Evolutionary conservation across 805 yeast species (phyloP).

Genomic region (Yueomyces sinensis): DNA sequence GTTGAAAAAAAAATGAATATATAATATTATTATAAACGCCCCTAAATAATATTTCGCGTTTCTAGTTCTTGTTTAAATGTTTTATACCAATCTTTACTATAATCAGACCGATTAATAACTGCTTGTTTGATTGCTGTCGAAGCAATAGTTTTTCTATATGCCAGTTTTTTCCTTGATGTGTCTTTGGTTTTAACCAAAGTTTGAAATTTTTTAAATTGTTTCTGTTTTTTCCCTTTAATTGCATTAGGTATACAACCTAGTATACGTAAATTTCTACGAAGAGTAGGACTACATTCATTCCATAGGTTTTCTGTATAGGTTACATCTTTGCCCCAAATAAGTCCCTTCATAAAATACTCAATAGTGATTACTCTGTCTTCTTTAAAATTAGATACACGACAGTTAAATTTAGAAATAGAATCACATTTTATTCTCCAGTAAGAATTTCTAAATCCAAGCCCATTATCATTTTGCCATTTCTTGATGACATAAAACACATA

Average conservation of each 20-base stretch:
- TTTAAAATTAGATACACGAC: neutral
- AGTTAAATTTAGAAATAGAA: conserved; percentile 16
- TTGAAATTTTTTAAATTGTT: neutral
- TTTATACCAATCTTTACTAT: conserved; percentile 20
- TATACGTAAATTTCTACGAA: conserved; percentile 9
- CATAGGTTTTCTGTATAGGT: conserved; percentile 9
- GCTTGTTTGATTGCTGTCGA: conserved; percentile 15
- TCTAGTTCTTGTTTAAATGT: conserved; percentile 22
- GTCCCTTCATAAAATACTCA: neutral
- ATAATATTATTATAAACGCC: too few species aligned
- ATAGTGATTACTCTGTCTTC: neutral
- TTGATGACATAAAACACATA: conserved; percentile 16
- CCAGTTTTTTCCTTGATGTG: conserved; percentile 5
- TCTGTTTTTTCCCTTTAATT: neutral
- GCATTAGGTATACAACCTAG: conserved; percentile 13
- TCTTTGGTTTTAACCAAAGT: neutral
- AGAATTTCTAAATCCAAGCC: conserved; percentile 7
- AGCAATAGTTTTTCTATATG: conserved; percentile 10
- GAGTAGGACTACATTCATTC: conserved; percentile 3
- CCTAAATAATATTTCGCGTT: too few species aligned
- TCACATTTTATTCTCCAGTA: conserved; percentile 16
- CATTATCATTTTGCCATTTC: conserved; percentile 2
- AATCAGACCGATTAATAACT: conserved; percentile 21
- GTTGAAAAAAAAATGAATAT: too few species aligned
- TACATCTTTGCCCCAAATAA: conserved; percentile 1